Evolutionary conservation across 495 filamentous ascomycete genomes (phyloP).

Genomic region (Podospora conica): DNA sequence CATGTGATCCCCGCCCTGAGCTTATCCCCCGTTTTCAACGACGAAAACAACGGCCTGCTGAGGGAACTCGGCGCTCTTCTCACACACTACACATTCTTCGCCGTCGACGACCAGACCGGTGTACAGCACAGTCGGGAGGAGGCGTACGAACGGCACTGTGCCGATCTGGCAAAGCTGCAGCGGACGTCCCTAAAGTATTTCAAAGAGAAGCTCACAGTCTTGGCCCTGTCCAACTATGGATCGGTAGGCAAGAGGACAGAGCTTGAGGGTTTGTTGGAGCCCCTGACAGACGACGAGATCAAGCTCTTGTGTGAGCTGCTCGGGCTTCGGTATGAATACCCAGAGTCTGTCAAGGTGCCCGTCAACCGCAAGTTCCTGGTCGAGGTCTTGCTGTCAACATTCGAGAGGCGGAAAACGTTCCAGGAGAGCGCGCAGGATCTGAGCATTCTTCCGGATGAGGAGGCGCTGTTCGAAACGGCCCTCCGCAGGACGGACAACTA

Average conservation of each 20-base stretch:
- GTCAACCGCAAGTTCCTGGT: constrained; percentile 61
- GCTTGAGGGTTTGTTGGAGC: constrained; percentile 67
- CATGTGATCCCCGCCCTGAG: constrained; percentile 78
- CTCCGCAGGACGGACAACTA: constrained; percentile 82
- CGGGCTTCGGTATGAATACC: constrained; percentile 75
- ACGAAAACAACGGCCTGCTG: constrained; percentile 67
- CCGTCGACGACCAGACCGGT: constrained; percentile 87
- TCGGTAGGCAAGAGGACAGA: constrained; percentile 75
- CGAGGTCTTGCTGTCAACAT: constrained; percentile 69
- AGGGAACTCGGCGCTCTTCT: constrained; percentile 76
- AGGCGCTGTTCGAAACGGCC: constrained; percentile 75
- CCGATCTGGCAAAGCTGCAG: constrained; percentile 70
- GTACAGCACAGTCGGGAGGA: constrained; percentile 63
- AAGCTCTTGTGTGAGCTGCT: constrained; percentile 60
- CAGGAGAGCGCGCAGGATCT: constrained; percentile 68
- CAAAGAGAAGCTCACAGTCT: constrained; percentile 81
- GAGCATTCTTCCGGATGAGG: constrained; percentile 76
- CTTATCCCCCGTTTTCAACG: constrained; percentile 70
- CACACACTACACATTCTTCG: constrained; percentile 79
- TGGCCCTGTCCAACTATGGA: constrained; percentile 89
- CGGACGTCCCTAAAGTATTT: constrained; percentile 75
- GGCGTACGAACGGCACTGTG: constrained; percentile 74
- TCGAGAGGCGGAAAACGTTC: constrained; percentile 76
- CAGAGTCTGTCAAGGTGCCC: constrained; percentile 56
- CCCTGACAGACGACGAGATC: constrained; percentile 68